Evolutionary conservation across 1,284 basidiomycete species (phyloP).

Genomic region (Anthracocystis setariae): DNA sequence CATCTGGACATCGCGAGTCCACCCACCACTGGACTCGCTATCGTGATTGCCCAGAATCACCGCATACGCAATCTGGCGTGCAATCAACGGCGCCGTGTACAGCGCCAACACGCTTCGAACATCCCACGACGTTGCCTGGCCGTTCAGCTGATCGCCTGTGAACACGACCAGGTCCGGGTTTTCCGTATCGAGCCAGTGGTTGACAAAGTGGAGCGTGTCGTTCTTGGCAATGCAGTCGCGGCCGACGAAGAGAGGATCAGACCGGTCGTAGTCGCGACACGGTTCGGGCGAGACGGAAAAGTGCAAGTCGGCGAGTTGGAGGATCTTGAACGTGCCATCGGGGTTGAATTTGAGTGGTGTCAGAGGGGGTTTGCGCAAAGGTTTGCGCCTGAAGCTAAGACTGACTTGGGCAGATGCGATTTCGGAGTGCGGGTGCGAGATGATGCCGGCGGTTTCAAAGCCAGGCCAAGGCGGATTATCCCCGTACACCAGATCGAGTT

Average conservation of each 20-base stretch:
- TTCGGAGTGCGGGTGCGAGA: conserved; percentile 26
- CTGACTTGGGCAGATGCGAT: conserved; percentile 28
- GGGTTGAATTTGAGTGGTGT: conserved; percentile 35
- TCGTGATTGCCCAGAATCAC: conserved; percentile 87
- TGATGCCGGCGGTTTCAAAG: conserved; percentile 44
- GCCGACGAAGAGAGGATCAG: conserved; percentile 22
- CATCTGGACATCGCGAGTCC: conserved; percentile 71
- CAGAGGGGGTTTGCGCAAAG: conserved; percentile 22
- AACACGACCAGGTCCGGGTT: conserved; percentile 86
- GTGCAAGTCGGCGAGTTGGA: conserved; percentile 64
- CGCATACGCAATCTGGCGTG: conserved; percentile 84
- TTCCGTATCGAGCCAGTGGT: conserved; percentile 74
- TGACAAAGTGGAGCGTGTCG: conserved; percentile 49
- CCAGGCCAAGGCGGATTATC: conserved; percentile 58
- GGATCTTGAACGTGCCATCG: conserved; percentile 62
- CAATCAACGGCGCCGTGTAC: conserved; percentile 80
- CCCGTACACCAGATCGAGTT: conserved; percentile 61
- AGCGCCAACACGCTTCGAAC: conserved; percentile 84
- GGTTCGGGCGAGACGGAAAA: conserved; percentile 55
- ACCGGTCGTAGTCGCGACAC: conserved; percentile 50
- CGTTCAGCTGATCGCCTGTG: conserved; percentile 68
- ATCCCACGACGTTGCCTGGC: conserved; percentile 86
- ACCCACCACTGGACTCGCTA: conserved; percentile 54
- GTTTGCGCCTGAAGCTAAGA: conserved; percentile 49
- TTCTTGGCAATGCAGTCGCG: conserved; percentile 48